Base-by-base conservation (phyloP, 2,329 filamentous ascomycete genomes). In the Huntiella abstrusa region DNA sequence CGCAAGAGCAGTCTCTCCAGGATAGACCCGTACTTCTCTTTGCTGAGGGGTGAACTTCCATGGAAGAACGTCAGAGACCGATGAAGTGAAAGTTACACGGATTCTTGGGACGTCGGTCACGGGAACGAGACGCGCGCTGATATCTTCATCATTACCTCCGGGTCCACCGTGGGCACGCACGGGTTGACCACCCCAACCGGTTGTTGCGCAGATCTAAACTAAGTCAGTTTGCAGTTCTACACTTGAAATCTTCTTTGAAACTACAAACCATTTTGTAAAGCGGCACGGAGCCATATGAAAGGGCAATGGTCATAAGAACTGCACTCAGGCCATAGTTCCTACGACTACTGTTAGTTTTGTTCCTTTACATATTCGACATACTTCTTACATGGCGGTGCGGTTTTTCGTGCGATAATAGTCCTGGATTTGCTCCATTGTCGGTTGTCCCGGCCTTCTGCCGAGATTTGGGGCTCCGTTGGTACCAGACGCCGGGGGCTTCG, bases 31-130 rank as follows among this genome's bases (percentile, higher is more conserved):
- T 45, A 98, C 91, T 67, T 98, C 91, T 49, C 88, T 83, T 67
- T 98, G 91, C 63, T 98, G 91, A 1, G 91, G 91, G 2, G 77
- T 77, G 62, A 98, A 98, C 60, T 95, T 95, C 91, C 91, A 98
- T 1, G 88, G 87, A 22, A 98, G 71, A 1, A 94, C 78, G 59
- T 96, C 91, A 1, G 88, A 96, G 1, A 95, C 87, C 22, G 85
- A 92, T 41, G 87, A 83, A 58, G 86, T 91, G 72, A 98, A 98
- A 19, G 87, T 96, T 53, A 98, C 88, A 51, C 85, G 83, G 56
- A 98, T 80, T 46, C 91, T 83, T 54, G 83, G 83, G 49, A 83
- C 81, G 54, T 76, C 70, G 13, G 76, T 83, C 35, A 95, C 79
- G 12, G 91, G 91, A 41, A 77, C 72, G 39, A 98, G 73, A 47